Base-by-base conservation (phyloP, 2,329 filamentous ascomycete genomes). In the Drechslerella dactyloides region DNA sequence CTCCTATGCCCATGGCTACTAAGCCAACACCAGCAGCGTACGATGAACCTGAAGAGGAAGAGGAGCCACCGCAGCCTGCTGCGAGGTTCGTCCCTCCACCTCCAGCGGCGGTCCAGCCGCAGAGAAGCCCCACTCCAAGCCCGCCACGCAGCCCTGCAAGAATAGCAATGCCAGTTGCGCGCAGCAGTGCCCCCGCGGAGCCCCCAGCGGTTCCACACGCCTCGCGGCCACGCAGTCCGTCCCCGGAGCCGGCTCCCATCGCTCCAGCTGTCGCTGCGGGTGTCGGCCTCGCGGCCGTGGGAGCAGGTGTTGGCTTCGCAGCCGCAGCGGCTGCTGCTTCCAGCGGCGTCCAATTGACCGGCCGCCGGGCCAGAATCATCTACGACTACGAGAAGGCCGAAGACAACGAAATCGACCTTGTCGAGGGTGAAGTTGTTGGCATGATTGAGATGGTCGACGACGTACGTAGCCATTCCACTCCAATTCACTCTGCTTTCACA, bases 331-430 rank as follows among this genome's bases (percentile, higher is more conserved):
- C 58, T 5, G 60, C 76, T 30, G 56, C 75, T 40, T 63, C 75
- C 42, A 81, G 80, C 27, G 79, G 82, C 74, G 79, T 79, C 50
- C 82, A 82, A 30, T 81, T 80, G n/a, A 75, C 81, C 24, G 77
- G 78, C 11, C 84, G 84, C 37, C 89, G 89, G 59, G 94, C 94
- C 0, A 77, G 96, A 65, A 86, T 94, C 37, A 88, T 94, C 77
- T 99, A 94, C 79, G 94, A 99, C 79, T 99, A 99, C 78, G 93
- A 97, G 77, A 97, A 96, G 81, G 92, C 92, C 0, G 94, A 99
- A 80, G 93, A 96, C 75, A 99, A 99, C 77, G 94, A 99, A 81
- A 86, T 99, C 65, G 92, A 96, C 75, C 85, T 99, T 17, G 84
- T 86, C 24, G 94, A 99, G 81, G 93, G 93, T 74, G 90, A 97